Base-by-base conservation (phyloP, 108 stramenopile species). In the Pseudonitzschia delicatissima region DNA sequence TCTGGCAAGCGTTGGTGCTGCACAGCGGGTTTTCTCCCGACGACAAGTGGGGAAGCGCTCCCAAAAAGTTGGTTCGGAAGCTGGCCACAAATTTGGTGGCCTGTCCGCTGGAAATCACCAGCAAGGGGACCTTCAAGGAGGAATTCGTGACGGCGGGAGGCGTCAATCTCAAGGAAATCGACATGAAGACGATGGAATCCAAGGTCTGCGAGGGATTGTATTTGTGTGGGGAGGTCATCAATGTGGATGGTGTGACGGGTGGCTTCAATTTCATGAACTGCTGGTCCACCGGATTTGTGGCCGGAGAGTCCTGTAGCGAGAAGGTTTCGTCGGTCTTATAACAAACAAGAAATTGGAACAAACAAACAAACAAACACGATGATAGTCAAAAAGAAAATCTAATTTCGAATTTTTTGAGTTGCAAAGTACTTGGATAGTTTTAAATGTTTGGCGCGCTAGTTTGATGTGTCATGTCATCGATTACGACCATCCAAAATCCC, bases 141-240 rank as follows among this genome's bases (percentile, higher is more conserved):
- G 96, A 97, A 73, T 97, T 97, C 77, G 94, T 95, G 1, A 97
- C 94, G 12, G 92, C 92, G 20, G 92, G 92, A 27, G 92, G 95
- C 36, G 79, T 94, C 4, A 25, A 49, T 25, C 64, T 94, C 25
- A 82, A 89, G 35, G 82, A 91, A 61, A 69, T 94, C 28, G 77
- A 86, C 40, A 84, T 96, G 83, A 80, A 78, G 37, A 86, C 83
- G n/a, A 89, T 93, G 87, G 86, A 87, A 59, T 86, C 84, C 62
- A 89, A 87, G 61, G 29, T 39, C 9, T 73, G 64, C n/a, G 81
- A 80, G 23, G 92, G 92, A 15, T 61, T 95, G 20, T 84, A 77
- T 65, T 69, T 95, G 63, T 85, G 87, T 48, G 94, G 94, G 29
- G 94, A 95, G 40, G 78, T 95, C 2, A 72, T 95, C 49, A 85